Evolutionary conservation across 2,329 filamentous ascomycete genomes (phyloP), one percentile per base, ranked within the genome.

Genomic region (Bipolaris bicolor): DNA sequence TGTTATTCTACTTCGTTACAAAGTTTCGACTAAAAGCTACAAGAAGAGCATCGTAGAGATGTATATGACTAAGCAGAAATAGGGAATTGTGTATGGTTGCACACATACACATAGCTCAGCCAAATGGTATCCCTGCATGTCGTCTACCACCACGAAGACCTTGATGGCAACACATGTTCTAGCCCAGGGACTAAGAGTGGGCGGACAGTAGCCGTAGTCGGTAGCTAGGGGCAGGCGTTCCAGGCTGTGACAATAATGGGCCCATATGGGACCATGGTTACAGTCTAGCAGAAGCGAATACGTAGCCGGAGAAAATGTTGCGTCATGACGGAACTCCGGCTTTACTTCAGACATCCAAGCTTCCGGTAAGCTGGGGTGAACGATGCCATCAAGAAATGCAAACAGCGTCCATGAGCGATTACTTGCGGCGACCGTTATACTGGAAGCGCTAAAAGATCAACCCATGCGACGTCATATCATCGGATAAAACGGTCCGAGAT

Each of bases 401-500:
- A 31, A 10, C 15, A 45, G n/a, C 26, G 43, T 5, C 29, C 11
- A 45, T 16, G 13, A 18, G 13, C 20, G 15, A 36, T 16, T n/a
- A 49, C 15, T 33, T 33, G 16, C 22, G n/a, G 10, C 7, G 5
- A 39, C 33, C 22, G 18, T 29, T n/a, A 5, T 26, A 18, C 24
- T 49, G 22, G 31, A 49, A 39, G 34, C 34, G 34, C 46, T 39
- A 39, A 39, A 10, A 13, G 5, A 7, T 7, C 18, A 22, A 26
- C 20, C 22, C 22, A 39, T 29, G 22, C 24, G 24, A 26, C 10
- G 11, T 31, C 16, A 5, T 20, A 10, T 10, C 11, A 22, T 24
- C 34, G 46, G 46, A 24, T 39, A 39, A 49, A 34, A 49, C 34
- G 46, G 46, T 49, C 46, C 46, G 46, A 39, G 46, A 39, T 31